Evolutionary conservation across 331 rosid species (phyloP).

Genomic region (Rhamnella rubrinervis): DNA sequence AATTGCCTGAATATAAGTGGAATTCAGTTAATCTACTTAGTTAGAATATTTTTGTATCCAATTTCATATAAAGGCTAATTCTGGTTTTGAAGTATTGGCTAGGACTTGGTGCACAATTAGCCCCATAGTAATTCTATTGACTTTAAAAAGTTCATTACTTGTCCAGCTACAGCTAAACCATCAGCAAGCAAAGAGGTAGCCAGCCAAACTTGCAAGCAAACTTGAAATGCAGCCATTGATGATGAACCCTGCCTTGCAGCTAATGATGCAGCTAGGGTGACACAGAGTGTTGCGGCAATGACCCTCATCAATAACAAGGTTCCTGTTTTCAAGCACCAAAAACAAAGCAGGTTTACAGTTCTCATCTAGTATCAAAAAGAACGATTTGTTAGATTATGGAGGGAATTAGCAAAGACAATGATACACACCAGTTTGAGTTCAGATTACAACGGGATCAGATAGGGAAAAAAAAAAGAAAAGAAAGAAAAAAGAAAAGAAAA

Average conservation of each 20-base stretch:
- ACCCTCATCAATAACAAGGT: conserved; percentile 23
- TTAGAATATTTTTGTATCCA: not conserved
- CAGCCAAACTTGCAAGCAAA: conserved; percentile 20
- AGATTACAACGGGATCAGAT: too few species aligned
- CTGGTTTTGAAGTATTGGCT: too few species aligned
- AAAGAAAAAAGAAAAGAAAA: too few species aligned
- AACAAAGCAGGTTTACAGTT: not conserved
- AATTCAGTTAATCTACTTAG: not conserved
- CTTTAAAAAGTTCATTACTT: conserved; percentile 1
- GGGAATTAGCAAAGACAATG: too few species aligned
- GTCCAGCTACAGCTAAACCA: conserved; percentile 20
- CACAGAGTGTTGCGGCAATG: conserved; percentile 18
- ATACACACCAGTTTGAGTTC: too few species aligned
- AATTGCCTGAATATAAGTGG: conserved; percentile 16
- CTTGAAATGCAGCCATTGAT: conserved; percentile 21
- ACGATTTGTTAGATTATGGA: too few species aligned
- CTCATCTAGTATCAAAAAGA: too few species aligned
- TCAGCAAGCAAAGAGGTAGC: conserved; percentile 20
- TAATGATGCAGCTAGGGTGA: conserved; percentile 20
- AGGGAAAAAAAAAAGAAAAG: too few species aligned
- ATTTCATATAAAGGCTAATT: too few species aligned
- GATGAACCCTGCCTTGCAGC: conserved; percentile 18
- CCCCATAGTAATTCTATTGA: not conserved
- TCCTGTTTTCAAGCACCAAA: conserved; percentile 13
- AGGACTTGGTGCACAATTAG: not conserved